These are phyloP conservation scores for Myriosclerotinia duriaeana DNA, from an alignment of 2,329 filamentous ascomycete genomes.

Conservation along the genomic window DNA sequence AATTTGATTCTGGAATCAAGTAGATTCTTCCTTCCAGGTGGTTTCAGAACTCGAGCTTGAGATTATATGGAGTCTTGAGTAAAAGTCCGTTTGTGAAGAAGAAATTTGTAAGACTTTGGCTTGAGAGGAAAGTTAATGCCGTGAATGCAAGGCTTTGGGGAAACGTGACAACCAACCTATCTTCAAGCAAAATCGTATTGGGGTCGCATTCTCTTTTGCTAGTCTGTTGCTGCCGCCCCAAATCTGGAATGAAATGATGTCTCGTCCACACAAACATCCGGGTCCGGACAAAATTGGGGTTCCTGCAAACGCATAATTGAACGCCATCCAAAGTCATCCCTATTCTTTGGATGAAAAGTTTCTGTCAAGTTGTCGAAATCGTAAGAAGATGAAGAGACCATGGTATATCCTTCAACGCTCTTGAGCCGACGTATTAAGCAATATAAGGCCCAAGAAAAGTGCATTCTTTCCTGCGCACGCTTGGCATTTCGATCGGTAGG, in stretches of 20 bases:
- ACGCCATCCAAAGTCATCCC: neutral
- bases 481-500: too few species aligned
- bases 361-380: neutral
- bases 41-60: too few species aligned
- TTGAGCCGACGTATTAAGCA: neutral
- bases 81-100: too few species aligned
- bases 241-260: neutral
- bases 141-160: too few species aligned
- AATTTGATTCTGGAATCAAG: too few species aligned
- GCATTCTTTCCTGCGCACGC: neutral
- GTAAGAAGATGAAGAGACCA: neutral
- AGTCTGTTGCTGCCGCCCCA: neutral
- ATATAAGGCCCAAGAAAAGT: neutral
- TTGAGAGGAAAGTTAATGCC: too few species aligned
- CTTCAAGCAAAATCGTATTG: too few species aligned
- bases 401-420: neutral
- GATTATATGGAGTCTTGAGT: too few species aligned
- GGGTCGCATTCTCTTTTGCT: too few species aligned
- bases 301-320: neutral
- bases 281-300: neutral
- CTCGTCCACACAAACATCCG: neutral
- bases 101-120: too few species aligned
- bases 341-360: neutral
- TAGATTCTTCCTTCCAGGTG: too few species aligned
- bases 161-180: too few species aligned